Conservation (phyloP, 176 grass and related monocot genomes). For the Avena sativa region DNA sequence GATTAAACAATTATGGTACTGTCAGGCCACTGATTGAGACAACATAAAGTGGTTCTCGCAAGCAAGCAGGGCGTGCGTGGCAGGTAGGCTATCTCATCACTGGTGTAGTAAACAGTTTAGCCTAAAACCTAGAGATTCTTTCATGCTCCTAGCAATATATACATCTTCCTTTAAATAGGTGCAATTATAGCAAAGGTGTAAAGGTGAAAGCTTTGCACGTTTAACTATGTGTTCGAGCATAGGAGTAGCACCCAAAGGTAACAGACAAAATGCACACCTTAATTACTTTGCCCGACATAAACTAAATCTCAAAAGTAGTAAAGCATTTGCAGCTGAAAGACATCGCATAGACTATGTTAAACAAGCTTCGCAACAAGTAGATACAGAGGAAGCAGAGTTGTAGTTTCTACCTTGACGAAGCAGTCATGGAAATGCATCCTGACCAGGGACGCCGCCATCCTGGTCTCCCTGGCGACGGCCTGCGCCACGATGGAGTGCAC, state of each 20-base stretch:
- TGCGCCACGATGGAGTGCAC: constrained; percentile 67
- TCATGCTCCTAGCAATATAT: neutral
- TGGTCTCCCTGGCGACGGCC: constrained; percentile 74
- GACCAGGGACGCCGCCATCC: constrained; percentile 75
- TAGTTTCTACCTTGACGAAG: constrained; percentile 52
- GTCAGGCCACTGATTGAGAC: too few species aligned
- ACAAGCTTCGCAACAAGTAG: neutral
- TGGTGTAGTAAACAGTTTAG: constrained; percentile 14
- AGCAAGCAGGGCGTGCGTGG: neutral
- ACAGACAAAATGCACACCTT: neutral
- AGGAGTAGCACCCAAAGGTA: neutral
- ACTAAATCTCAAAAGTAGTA: neutral
- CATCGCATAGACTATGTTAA: neutral
- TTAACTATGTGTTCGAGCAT: neutral
- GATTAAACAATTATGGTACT: too few species aligned
- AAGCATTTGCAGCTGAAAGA: neutral
- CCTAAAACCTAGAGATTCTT: constrained; percentile 17
- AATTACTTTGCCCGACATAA: neutral
- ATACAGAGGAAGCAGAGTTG: constrained; percentile 8
- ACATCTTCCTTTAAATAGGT: neutral
- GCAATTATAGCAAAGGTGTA: neutral
- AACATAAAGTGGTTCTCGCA: constrained; percentile 20
- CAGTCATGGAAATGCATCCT: constrained; percentile 68
- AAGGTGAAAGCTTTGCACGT: neutral
- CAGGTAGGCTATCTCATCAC: constrained; percentile 50